phyloP scores from a whole-genome alignment of 768 basidiomycete species.

The Podaxis sp. region DNA sequence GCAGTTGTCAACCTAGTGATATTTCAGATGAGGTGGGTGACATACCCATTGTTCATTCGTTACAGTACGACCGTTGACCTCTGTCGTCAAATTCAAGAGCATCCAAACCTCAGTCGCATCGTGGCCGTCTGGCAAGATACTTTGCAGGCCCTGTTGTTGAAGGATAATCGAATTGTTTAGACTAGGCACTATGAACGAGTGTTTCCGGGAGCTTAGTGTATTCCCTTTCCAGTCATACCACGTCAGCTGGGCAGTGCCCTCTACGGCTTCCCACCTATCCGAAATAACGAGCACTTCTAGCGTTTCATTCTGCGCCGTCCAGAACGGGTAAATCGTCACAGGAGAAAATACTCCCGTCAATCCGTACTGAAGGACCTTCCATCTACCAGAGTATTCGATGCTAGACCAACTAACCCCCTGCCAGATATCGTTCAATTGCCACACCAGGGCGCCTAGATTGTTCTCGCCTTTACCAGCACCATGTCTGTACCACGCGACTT shows the following conservation, averaged over 20 bases:
- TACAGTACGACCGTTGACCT: conserved; percentile 38
- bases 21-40: neutral
- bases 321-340: conserved; percentile 54
- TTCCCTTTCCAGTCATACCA: conserved; percentile 60
- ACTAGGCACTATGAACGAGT: conserved; percentile 42
- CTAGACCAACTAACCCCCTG: conserved; percentile 57
- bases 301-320: conserved; percentile 47
- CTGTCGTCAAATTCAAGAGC: conserved; percentile 47
- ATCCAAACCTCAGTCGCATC: conserved; percentile 49
- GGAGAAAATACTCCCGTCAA: conserved; percentile 44
- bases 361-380: conserved; percentile 60
- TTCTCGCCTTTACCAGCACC: conserved; percentile 60
- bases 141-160: conserved; percentile 37
- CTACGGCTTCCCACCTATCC: conserved; percentile 48
- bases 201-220: conserved; percentile 34
- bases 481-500: conserved; percentile 58
- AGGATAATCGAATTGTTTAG: conserved; percentile 51
- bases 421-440: conserved; percentile 65
- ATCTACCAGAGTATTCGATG: conserved; percentile 57
- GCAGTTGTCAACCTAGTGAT: neutral
- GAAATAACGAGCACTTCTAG: conserved; percentile 51
- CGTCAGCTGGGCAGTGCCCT: conserved; percentile 47
- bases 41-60: conserved; percentile 55
- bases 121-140: conserved; percentile 44
- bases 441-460: conserved; percentile 57